Percentiles rank a stretch among this genome's conserved stretches.
Conservation (phyloP, 305 asterid species). For the Caryopteris hybrid region DNA sequence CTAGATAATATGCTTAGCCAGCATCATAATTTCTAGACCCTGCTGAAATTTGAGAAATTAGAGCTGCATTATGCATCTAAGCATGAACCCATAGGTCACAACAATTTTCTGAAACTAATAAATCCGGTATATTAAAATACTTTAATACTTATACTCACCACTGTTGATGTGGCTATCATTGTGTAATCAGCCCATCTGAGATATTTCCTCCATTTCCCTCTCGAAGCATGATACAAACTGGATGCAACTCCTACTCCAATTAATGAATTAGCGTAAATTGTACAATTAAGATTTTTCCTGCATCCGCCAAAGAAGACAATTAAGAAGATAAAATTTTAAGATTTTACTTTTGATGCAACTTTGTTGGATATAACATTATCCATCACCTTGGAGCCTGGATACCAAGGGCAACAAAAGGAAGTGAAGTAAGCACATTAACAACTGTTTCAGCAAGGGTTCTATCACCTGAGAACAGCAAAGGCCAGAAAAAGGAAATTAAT, state of each 20-base stretch:
- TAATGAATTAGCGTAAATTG: constrained; percentile 79
- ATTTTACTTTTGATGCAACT: neutral
- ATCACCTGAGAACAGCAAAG: constrained; percentile 58
- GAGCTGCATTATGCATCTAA: neutral
- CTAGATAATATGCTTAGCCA: neutral
- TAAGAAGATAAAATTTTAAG: neutral
- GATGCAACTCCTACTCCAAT: constrained; percentile 92
- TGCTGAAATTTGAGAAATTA: neutral
- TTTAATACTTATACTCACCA: constrained; percentile 43
- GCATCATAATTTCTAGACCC: neutral
- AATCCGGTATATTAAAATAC: neutral
- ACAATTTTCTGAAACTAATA: neutral
- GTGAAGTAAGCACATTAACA: constrained; percentile 82
- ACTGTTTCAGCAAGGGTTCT: constrained; percentile 52
- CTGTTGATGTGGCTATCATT: constrained; percentile 90
- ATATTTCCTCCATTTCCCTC: constrained; percentile 72
- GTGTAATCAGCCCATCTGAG: constrained; percentile 96
- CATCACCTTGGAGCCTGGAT: constrained; percentile 72
- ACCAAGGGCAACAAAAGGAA: constrained; percentile 90
- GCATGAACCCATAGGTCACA: neutral
- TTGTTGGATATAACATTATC: constrained; percentile 14
- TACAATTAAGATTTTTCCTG: constrained; percentile 80
- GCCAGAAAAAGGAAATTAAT: no score
- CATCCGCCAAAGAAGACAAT: constrained; percentile 18
- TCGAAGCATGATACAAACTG: constrained; percentile 80